Base-by-base conservation (phyloP, 768 basidiomycete genomes). In the Strobilomyces echinocephalus region DNA sequence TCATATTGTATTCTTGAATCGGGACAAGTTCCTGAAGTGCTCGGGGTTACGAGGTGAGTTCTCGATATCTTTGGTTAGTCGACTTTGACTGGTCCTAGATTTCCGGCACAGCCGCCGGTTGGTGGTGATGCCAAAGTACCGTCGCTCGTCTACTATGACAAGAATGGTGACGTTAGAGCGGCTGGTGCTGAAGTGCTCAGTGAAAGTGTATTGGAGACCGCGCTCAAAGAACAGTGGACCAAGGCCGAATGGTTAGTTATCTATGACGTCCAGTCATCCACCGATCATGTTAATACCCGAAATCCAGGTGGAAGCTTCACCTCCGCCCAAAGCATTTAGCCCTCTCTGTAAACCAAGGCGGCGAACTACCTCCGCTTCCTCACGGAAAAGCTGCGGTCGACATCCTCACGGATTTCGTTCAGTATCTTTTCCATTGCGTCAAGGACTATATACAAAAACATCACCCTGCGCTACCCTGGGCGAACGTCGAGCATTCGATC, bases 21-120 rank as follows among this genome's bases (percentile, higher is more conserved):
- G 16, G 63, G 53, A 12, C 54, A 53, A 53, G 53, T 58, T 15
- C 57, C 57, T 1, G 59, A 58, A 12, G 39, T 57, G 2, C 53
- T 40, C 11, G 56, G 58, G 20, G 39, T 40, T 20, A 40, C 8
- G 9, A 40, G 39, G 39, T 15, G 20, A 21, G 20, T 40, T 20
- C 3, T 20, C 33, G 5, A 8, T 36, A 18, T 15, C 20, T 16
- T 42, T n/a, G 4, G 1, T 38, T 10, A 31, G 12, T 1, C 30
- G n/a, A 12, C 46, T 52, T 69, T 54, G 33, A 44, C 39, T 31
- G 3, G 35, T n/a, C 33, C 1, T 31, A 78, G 77, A 50, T 77
- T 72, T 54, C 76, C 75, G 4, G 68, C 12, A 1, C 49, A 49
- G 20, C 1, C 38, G 4, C 30, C 9, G 6, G 28, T 40, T 2